phyloP scores from a whole-genome alignment of 352 stramenopile species.

The Phytopythium helicoides region DNA sequence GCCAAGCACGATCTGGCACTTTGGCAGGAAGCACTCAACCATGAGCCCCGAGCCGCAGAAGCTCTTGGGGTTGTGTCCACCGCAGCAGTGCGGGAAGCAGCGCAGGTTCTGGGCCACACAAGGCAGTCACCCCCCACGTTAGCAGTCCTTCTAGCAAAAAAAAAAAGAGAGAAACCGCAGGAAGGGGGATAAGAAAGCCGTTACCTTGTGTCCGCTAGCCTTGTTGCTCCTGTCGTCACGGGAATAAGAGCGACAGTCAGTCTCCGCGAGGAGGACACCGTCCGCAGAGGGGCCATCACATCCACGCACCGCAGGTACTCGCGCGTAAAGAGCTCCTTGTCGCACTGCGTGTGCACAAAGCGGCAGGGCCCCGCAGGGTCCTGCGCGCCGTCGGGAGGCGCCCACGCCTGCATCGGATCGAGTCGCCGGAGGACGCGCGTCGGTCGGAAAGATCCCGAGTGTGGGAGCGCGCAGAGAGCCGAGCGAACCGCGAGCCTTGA shows the following conservation, averaged over 20 bases:
- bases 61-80: conserved; percentile 81
- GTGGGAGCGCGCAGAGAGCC: not conserved
- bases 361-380: conserved; percentile 14
- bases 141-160: no score
- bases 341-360: conserved; percentile 72
- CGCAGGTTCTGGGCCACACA: conserved; percentile 48
- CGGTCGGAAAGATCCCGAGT: not conserved
- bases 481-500: not conserved
- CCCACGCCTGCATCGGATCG: not conserved
- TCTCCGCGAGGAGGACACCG: not conserved
- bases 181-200: no score
- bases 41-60: conserved; percentile 80
- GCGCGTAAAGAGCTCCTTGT: conserved; percentile 68
- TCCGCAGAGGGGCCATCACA: not conserved
- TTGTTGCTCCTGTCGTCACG: conserved; percentile 70
- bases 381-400: not conserved
- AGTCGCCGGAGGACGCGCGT: no score
- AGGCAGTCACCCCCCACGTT: not conserved
- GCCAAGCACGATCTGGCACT: conserved; percentile 61
- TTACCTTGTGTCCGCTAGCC: conserved; percentile 74
- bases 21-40: conserved; percentile 58
- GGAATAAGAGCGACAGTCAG: not conserved
- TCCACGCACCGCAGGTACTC: conserved; percentile 73
- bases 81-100: conserved; percentile 84
- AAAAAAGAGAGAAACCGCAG: no score